Evolutionary conservation across 2,329 filamentous ascomycete species (phyloP), one percentile per base, ranked within the genome.

Genomic region (Fusarium tanahbumbuense): DNA sequence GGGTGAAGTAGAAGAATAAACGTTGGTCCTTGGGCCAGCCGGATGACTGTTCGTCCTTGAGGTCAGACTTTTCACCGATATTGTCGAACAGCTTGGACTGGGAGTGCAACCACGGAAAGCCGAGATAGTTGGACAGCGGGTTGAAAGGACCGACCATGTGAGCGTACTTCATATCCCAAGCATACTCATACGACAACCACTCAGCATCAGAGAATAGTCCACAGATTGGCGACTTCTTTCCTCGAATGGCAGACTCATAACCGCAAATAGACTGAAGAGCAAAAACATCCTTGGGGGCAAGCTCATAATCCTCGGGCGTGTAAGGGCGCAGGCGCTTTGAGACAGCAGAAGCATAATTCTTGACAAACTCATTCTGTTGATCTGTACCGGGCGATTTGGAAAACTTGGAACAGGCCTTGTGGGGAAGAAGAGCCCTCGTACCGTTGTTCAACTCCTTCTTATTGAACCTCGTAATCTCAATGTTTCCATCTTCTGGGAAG

Each of bases 111-210:
- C 72, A 74, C 0, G 72, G 72, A 8, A 74, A 70, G 9, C 72
- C 72, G 8, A 74, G 61, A 41, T 73, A 61, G 3, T 57, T 71
- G 2, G 72, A 74, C 1, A 74, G 41, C 42, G 70, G 70, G 11
- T 74, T 74, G 10, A 73, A 49, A 1, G 69, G 72, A 0, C 72
- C 72, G 2, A 74, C 72, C 71, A 74, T 74, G 22, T 74, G 52
- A 7, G 71, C 69, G 34, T 74, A 74, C 54, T 71, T 74, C 72
- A 74, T 73, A 20, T 74, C 72, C 72, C 72, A 74, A 3, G 72
- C 72, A 20, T 74, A 74, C 28, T 74, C 72, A 20, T 73, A 74
- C 0, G 72, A 74, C 2, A 74, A 49, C 72, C 72, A 74, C 37
- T 74, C 72, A 0, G 71, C 56, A 8, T 74, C 72, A 1, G 72